Evolutionary conservation across 164 flowering plant species (phyloP).

Genomic region (Aristolochia contorta): DNA sequence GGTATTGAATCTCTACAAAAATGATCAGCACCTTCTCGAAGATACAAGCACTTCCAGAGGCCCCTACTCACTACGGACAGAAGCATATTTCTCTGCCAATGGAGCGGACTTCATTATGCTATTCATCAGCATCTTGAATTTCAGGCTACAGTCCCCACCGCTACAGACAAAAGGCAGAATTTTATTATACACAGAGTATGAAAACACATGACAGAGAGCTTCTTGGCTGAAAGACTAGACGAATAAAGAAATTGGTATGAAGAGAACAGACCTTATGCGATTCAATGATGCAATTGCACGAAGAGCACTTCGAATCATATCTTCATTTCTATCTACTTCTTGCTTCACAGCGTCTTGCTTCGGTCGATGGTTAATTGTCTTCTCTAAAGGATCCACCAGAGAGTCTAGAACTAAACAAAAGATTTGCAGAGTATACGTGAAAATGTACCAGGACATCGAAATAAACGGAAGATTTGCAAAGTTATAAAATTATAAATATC

Average conservation of each 20-base stretch:
- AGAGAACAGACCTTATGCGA: constrained; percentile 59
- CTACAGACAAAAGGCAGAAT: constrained; percentile 28
- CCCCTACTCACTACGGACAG: constrained; percentile 71
- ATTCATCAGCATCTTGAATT: constrained; percentile 76
- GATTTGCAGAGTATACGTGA: background rate
- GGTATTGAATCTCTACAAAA: too few species aligned
- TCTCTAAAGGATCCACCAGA: constrained; percentile 92
- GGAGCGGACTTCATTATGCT: constrained; percentile 51
- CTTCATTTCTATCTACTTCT: constrained; percentile 98
- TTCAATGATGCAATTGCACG: constrained; percentile 87
- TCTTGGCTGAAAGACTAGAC: background rate
- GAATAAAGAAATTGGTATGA: background rate
- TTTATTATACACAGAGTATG: background rate
- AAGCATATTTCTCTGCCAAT: constrained; percentile 62
- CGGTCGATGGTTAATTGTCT: constrained; percentile 81
- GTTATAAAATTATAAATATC: background rate
- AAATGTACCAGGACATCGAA: background rate
- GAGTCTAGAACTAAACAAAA: constrained; percentile 80
- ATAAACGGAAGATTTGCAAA: background rate
- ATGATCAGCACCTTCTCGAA: too few species aligned
- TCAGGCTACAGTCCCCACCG: constrained; percentile 88
- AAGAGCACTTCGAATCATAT: constrained; percentile 98
- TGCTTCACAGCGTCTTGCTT: constrained; percentile 99
- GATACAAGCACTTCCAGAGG: background rate
- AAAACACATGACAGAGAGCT: background rate